Evolutionary conservation across 225 moss, liverwort and hornwort genomes (phyloP).

Genomic region (Physcomitrium patens): DNA sequence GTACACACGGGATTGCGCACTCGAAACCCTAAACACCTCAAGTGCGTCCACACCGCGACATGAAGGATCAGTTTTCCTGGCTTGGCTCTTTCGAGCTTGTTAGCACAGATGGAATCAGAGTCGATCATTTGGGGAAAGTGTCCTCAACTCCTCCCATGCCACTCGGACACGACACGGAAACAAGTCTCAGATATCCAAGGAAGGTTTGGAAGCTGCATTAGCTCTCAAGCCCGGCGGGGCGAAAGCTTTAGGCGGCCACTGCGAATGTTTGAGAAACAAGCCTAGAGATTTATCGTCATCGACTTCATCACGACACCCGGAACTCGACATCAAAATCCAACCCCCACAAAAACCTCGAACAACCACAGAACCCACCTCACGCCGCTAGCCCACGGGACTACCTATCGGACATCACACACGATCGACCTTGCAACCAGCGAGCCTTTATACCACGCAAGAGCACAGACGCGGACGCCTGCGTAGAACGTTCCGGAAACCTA

Average conservation of each 20-base stretch:
- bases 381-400: too few species aligned
- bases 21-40: not conserved
- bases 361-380: too few species aligned
- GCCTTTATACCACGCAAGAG: too few species aligned
- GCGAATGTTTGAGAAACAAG: conserved; percentile 34
- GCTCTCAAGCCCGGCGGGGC: conserved; percentile 38
- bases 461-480: too few species aligned
- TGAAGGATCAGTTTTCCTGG: too few species aligned
- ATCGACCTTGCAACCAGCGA: too few species aligned
- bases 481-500: too few species aligned
- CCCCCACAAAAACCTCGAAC: too few species aligned
- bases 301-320: not conserved
- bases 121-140: conserved; percentile 30
- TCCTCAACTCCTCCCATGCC: conserved; percentile 15
- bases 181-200: conserved; percentile 44
- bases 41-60: too few species aligned
- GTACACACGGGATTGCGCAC: conserved; percentile 32
- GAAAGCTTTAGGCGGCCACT: conserved; percentile 55
- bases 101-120: conserved; percentile 24
- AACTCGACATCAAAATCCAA: too few species aligned
- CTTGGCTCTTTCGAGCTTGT: conserved; percentile 50
- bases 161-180: not conserved
- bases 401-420: too few species aligned
- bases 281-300: not conserved
- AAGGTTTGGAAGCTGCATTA: conserved; percentile 45